Evolutionary conservation across 208 protist species (phyloP), one percentile per base, ranked within the genome.

Genomic region (Leishmania arabica): DNA sequence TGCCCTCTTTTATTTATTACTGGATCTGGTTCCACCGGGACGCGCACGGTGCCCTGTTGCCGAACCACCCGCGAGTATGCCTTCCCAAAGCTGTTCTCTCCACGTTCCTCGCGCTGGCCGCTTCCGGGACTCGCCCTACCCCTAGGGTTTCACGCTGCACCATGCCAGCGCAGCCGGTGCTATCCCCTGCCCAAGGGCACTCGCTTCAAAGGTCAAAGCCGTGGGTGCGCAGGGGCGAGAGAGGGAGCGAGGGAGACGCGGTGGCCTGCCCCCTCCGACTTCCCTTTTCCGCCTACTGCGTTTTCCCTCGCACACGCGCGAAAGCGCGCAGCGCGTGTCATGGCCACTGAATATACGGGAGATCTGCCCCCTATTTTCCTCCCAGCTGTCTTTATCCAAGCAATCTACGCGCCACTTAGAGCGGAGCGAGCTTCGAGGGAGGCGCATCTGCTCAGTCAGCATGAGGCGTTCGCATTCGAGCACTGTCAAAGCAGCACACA

Each of bases 1-100:
- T 5, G 9, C 79, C 47, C 69, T 83, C 47, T 56, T n/a, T 42
- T 78, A 31, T 83, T 21, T n/a, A 15, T 77, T 53, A 74, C 31
- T 51, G 51, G 24, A 62, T 13, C 24, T 62, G 24, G 24, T 11
- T 31, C 5, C 7, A 31, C 56, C 56, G 56, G 6, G 21, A n/a
- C 56, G 8, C 7, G 27, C 19, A 31, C 56, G 5, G 6, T 62
- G 24, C 8, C 56, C 7, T 62, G 56, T 62, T 3, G 24, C 24
- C 56, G 11, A n/a, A 62, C 6, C 24, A 62, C 56, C 21, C 2
- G 27, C 27, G 8, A 62, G 7, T 2, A 62, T 0, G 56, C 56
- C 11, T 62, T 62, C 19, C 24, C 11, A 31, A 62, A 31, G 56
- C 24, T 9, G 56, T 24, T 62, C 56, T 62, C 24, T 62, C 56